These are phyloP conservation scores for Rheum nobile DNA, from an alignment of 148 eudicot species.

Conservation along the genomic window DNA sequence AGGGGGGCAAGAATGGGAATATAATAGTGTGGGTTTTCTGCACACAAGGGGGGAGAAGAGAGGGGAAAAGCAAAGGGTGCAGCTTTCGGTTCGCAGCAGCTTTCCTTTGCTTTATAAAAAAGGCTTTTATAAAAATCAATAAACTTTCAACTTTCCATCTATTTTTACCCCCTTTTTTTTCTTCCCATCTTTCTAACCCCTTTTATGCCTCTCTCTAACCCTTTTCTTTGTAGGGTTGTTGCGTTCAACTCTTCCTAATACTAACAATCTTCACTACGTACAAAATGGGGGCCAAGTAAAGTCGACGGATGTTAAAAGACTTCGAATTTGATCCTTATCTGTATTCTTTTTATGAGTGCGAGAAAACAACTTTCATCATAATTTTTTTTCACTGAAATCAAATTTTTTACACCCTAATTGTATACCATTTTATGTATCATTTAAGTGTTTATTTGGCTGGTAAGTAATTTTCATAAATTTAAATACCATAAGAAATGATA, in stretches of 20 bases:
- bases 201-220: neutral
- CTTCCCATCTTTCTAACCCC: neutral
- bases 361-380: too few species aligned
- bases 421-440: too few species aligned
- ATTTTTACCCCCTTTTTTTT: neutral
- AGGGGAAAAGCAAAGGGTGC: neutral
- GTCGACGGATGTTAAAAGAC: too few species aligned
- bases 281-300: too few species aligned
- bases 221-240: neutral
- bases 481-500: too few species aligned
- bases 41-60: neutral
- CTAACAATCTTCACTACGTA: neutral
- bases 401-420: too few species aligned
- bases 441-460: too few species aligned
- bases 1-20: conserved; percentile 5
- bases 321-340: too few species aligned
- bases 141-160: neutral
- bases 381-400: too few species aligned
- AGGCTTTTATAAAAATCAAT: neutral
- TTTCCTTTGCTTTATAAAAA: conserved; percentile 2
- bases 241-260: neutral
- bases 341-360: too few species aligned
- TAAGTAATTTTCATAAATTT: too few species aligned
- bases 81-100: conserved; percentile 14
- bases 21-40: too few species aligned